phyloP scores from a whole-genome alignment of 805 yeast genomes.

The Pichia occidentalis region DNA sequence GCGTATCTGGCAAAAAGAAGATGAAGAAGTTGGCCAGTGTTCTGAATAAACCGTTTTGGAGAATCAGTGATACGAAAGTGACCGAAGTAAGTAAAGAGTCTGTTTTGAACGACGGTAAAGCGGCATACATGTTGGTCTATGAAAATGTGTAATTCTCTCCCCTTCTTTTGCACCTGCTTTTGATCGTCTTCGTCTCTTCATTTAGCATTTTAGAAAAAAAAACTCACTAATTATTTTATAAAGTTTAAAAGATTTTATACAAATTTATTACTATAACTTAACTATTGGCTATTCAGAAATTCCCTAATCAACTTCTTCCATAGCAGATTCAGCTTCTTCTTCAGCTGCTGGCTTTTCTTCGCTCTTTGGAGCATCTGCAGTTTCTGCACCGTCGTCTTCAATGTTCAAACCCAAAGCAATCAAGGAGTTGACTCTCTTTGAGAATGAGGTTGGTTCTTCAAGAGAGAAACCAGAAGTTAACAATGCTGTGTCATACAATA shows the following conservation, averaged over 20 bases:
- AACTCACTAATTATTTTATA: too few species aligned
- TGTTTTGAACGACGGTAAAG: slow-evolving; percentile 61
- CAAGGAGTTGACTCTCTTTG: slow-evolving; percentile 96
- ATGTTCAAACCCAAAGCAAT: slow-evolving; percentile 97
- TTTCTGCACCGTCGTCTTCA: slow-evolving; percentile 62
- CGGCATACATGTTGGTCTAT: slow-evolving; percentile 83
- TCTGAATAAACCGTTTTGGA: slow-evolving; percentile 67
- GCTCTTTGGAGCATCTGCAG: slow-evolving; percentile 28
- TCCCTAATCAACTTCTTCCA: slow-evolving; percentile 98
- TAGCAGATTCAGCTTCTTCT: slow-evolving; percentile 74
- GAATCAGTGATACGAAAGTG: slow-evolving; percentile 70
- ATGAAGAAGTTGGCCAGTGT: slow-evolving; percentile 49
- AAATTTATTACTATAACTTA: too few species aligned
- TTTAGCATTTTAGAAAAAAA: neutral
- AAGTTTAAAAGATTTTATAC: too few species aligned
- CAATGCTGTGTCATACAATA: slow-evolving; percentile 95
- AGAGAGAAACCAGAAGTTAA: slow-evolving; percentile 98
- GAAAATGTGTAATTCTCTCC: slow-evolving; percentile 31
- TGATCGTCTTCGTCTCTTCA: neutral
- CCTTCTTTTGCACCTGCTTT: neutral
- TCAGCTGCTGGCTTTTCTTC: slow-evolving; percentile 33
- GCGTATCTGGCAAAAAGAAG: slow-evolving; percentile 2
- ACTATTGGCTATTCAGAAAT: too few species aligned
- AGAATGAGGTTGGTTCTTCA: slow-evolving; percentile 97
- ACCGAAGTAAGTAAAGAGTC: slow-evolving; percentile 52